These are phyloP conservation scores for Rusavskia elegans DNA, from an alignment of 495 filamentous ascomycete genomes.

Conservation along the genomic window DNA sequence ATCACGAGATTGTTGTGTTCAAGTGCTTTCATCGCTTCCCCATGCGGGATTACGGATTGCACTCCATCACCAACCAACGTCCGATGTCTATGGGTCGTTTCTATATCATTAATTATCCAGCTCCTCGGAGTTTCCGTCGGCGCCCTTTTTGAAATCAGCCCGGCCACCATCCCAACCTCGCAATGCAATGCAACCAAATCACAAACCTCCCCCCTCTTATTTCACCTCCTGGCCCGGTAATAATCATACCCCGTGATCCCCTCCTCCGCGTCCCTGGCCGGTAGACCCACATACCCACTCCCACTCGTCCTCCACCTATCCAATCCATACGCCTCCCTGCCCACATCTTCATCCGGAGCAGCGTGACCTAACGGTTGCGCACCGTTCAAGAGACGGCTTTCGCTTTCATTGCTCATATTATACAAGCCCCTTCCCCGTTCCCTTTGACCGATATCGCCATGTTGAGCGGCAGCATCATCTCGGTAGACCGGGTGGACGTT, in stretches of 20 bases:
- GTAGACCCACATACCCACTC: slow-evolving; percentile 27
- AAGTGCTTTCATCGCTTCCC: too few species aligned
- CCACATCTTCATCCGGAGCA: slow-evolving; percentile 9
- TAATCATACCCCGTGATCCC: slow-evolving; percentile 26
- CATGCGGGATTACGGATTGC: too few species aligned
- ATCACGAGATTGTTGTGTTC: too few species aligned
- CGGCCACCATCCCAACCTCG: neutral
- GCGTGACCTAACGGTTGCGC: slow-evolving; percentile 21
- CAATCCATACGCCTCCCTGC: slow-evolving; percentile 14
- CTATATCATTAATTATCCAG: too few species aligned
- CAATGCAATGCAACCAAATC: neutral
- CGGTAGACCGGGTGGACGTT: slow-evolving; percentile 5
- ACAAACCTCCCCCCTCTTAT: neutral
- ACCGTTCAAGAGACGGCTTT: slow-evolving; percentile 25
- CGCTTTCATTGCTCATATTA: slow-evolving; percentile 28
- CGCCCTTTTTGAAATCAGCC: too few species aligned
- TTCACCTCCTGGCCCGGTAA: slow-evolving; percentile 18
- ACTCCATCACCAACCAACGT: too few species aligned
- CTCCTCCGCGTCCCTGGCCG: slow-evolving; percentile 23
- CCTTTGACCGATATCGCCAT: slow-evolving; percentile 9
- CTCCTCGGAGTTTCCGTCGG: too few species aligned
- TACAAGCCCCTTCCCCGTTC: slow-evolving; percentile 15
- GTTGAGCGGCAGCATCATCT: neutral
- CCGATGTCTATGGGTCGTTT: too few species aligned
- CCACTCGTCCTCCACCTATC: slow-evolving; percentile 33